These are phyloP conservation scores for Aspergillus ochraceus DNA, from an alignment of 2,329 filamentous ascomycete genomes.

Conservation along the genomic window DNA sequence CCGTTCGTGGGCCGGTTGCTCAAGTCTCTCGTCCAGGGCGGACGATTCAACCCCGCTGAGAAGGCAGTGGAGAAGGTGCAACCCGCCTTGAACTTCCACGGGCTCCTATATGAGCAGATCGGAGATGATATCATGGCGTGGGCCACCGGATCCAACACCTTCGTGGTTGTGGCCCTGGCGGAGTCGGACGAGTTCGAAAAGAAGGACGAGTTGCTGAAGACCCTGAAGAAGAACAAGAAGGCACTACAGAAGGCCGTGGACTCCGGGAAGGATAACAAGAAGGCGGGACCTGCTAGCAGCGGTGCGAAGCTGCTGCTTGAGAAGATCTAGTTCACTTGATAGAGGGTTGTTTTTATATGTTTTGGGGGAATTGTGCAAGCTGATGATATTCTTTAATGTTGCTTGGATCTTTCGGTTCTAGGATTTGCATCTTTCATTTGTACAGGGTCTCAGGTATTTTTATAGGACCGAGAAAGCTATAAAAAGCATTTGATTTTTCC, in stretches of 20 bases:
- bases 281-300: conserved; percentile 44
- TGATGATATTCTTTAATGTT: conserved; percentile 4
- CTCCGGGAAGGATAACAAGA: conserved; percentile 50
- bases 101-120: conserved; percentile 79
- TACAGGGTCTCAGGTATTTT: conserved; percentile 11
- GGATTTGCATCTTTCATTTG: conserved; percentile 7
- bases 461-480: conserved; percentile 6
- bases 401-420: background rate
- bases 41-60: conserved; percentile 73
- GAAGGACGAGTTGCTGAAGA: conserved; percentile 66
- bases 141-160: conserved; percentile 84
- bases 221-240: conserved; percentile 72
- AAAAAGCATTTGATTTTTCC: conserved; percentile 12
- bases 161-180: conserved; percentile 77
- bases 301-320: conserved; percentile 43
- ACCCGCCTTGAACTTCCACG: conserved; percentile 76
- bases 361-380: background rate
- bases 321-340: conserved; percentile 31
- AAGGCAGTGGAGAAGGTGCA: conserved; percentile 71
- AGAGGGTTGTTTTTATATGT: background rate
- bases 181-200: conserved; percentile 72
- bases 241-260: conserved; percentile 59
- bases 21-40: conserved; percentile 86
- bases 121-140: conserved; percentile 73
- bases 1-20: conserved; percentile 77